Conservation (phyloP, 805 yeast species). For the Schizosaccharomyces cryophilus region DNA sequence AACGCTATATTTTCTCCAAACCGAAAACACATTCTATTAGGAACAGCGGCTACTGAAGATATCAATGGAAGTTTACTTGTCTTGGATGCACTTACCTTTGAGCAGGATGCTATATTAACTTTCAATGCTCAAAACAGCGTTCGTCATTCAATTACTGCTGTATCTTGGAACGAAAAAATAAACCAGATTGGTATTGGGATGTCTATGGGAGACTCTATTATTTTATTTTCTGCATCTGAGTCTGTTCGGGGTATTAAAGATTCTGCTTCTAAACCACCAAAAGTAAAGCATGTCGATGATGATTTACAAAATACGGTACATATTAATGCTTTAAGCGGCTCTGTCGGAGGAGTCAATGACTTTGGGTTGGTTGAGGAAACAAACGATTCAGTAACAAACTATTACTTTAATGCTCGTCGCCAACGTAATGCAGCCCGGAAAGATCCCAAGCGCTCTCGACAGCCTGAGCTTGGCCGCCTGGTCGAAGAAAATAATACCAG, state of each 20-base stretch:
- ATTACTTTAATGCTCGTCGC: neutral
- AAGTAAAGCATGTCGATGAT: conserved; percentile 13
- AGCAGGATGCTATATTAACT: conserved; percentile 12
- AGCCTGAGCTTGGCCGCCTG: conserved; percentile 9
- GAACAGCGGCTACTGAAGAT: conserved; percentile 7
- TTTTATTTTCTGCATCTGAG: conserved; percentile 12
- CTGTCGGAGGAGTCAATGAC: conserved; percentile 3
- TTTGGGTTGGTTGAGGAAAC: conserved; percentile 3
- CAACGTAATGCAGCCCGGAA: conserved; percentile 4
- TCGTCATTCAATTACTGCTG: neutral
- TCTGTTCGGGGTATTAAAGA: conserved; percentile 13
- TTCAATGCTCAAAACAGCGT: conserved; percentile 7
- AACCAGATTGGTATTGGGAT: conserved; percentile 15
- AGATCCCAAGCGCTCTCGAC: conserved; percentile 5
- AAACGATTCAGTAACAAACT: conserved; percentile 1
- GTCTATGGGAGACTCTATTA: conserved; percentile 11
- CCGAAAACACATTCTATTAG: conserved; percentile 10
- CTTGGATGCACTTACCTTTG: conserved; percentile 10
- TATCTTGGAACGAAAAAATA: conserved; percentile 12
- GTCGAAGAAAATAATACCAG: conserved; percentile 2
- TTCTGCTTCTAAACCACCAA: conserved; percentile 11
- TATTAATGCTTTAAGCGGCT: conserved; percentile 10
- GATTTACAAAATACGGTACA: conserved; percentile 11
- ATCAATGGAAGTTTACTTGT: conserved; percentile 2
- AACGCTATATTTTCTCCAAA: conserved; percentile 11